Base-by-base conservation (phyloP, 2,329 filamentous ascomycete genomes). In the Fusarium sp. region DNA sequence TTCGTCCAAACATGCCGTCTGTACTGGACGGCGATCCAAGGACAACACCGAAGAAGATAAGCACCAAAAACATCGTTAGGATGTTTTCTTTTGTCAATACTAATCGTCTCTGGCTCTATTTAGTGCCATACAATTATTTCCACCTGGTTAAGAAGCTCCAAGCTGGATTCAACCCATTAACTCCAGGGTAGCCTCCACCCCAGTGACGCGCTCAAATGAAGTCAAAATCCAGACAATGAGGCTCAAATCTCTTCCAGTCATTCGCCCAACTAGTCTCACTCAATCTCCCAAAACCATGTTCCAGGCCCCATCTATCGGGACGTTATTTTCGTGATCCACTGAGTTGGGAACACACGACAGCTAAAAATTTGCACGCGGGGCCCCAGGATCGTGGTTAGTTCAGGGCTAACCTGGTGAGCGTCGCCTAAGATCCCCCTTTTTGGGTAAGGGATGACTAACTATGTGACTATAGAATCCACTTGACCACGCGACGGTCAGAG, bases 281-380 rank as follows among this genome's bases (percentile, higher is more conserved):
- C 11, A 6, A 13, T 24, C 46, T 30, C 29, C 29, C 29, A 30
- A 32, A 22, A 14, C 24, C n/a, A 12, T 22, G 30, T 29, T 52
- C 49, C 49, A 52, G 49, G 22, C 25, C 27, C 34, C 13, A 13
- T 14, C 30, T 34, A 14, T 41, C 29, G 29, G 55, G 25, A 53
- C 41, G 18, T 20, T 24, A 32, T 58, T 58, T 57, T 46, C 40
- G 45, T 24, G 60, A 59, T 55, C 61, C 61, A 59, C 60, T 59
- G 45, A 46, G 46, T 51, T 55, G 52, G 27, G 27, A 24, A 65
- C 61, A 65, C 61, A 47, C 52, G 61, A 65, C 60, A 29, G 14
- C 40, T 20, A 49, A 41, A 65, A 59, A 18, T 65, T 65, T 65
- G 11, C 27, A 59, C 45, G 61, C 61, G 61, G 61, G 61, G 61